phyloP scores from a whole-genome alignment of 2,329 filamentous ascomycete species.

The Calonectria pseudoturangicola region DNA sequence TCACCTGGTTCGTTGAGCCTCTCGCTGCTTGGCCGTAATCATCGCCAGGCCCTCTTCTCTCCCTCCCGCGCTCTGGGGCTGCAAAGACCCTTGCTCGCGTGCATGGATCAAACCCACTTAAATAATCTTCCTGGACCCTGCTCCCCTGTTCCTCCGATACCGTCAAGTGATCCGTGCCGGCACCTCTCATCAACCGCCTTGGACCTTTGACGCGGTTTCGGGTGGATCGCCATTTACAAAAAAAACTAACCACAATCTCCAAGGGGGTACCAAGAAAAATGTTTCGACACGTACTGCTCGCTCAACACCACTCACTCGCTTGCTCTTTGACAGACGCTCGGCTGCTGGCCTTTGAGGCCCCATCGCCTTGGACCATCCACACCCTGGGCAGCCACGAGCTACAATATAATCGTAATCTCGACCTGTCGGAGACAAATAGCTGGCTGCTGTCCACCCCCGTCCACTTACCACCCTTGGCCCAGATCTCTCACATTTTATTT shows the following conservation, averaged over 20 bases:
- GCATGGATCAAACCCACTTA: constrained; percentile 42
- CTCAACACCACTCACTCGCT: constrained; percentile 39
- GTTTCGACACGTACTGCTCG: constrained; percentile 48
- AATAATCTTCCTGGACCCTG: constrained; percentile 50
- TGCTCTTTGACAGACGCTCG: constrained; percentile 28
- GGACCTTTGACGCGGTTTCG: constrained; percentile 41
- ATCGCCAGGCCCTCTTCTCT: constrained; percentile 32
- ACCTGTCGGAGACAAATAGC: constrained; percentile 30
- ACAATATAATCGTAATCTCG: constrained; percentile 35
- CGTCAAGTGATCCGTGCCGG: constrained; percentile 52
- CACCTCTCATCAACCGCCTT: constrained; percentile 50
- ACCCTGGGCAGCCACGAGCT: constrained; percentile 31
- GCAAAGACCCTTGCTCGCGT: constrained; percentile 48
- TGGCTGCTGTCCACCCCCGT: constrained; percentile 7
- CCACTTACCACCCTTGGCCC: background rate
- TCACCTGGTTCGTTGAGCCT: constrained; percentile 36
- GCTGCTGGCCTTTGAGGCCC: constrained; percentile 32
- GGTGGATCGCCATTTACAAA: constrained; percentile 51
- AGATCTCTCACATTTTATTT: no score
- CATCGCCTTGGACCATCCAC: constrained; percentile 29
- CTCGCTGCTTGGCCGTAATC: constrained; percentile 27
- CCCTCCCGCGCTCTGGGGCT: constrained; percentile 46
- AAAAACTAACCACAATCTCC: constrained; percentile 48
- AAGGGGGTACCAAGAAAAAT: constrained; percentile 39
- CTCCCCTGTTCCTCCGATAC: constrained; percentile 47